Evolutionary conservation across 805 yeast species (phyloP), one percentile per base, ranked within the genome.

Genomic region (Nakazawaea wyomingensis): DNA sequence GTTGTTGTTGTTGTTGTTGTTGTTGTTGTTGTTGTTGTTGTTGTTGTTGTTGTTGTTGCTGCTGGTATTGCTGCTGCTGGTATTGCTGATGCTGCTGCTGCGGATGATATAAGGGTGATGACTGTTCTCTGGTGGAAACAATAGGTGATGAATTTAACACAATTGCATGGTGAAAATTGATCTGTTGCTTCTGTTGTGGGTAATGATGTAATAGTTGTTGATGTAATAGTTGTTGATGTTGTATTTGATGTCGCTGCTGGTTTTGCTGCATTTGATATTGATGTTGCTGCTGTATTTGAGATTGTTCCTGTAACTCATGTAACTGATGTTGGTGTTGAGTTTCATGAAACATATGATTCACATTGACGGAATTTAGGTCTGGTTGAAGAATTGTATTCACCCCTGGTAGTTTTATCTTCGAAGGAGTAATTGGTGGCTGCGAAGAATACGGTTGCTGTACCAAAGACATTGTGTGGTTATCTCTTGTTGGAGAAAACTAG

Each of bases 271-370:
- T n/a, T n/a, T n/a, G n/a, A n/a, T n/a, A n/a, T n/a, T n/a, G n/a
- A n/a, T n/a, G n/a, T n/a, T n/a, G n/a, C n/a, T n/a, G n/a, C 13
- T 41, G 45, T 36, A 36, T 41, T 32, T 36, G 41, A 19, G 27
- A 36, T 26, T 42, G 32, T 29, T 29, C 14, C 6, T 32, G 42
- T 21, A 21, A 42, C 5, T 36, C 37, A 29, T 27, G 41, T 7
- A 37, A 34, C 16, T 35, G 41, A 24, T 41, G 45, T 28, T 41
- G 41, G 19, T 41, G 45, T 18, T 41, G 45, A n/a, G 35, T 41
- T 27, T 28, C 38, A 20, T 43, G 31, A 26, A 27, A n/a, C 16
- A 14, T 19, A 13, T 43, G 35, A 24, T 24, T 24, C 27, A 24
- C 8, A 24, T 9, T 24, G 27, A 11, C 8, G 8, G n/a, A 4